These are phyloP conservation scores for Vitis hybrid DNA, from an alignment of 177 flowering plant genomes.

Conservation along the genomic window DNA sequence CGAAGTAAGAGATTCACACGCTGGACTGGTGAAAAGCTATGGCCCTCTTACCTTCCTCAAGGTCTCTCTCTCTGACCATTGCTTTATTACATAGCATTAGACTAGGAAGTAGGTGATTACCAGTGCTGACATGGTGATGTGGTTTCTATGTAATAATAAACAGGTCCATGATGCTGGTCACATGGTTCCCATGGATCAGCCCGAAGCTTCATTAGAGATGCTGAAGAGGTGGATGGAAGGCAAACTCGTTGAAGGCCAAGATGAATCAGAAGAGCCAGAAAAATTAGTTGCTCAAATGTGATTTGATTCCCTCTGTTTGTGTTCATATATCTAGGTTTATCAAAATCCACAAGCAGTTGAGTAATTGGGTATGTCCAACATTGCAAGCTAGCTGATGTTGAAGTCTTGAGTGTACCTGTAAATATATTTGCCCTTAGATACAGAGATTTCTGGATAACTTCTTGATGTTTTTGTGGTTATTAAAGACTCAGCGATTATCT, in stretches of 20 bases:
- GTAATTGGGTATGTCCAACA: too few species aligned
- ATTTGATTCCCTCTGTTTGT: conserved; percentile 1
- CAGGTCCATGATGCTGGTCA: conserved; percentile 87
- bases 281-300: conserved; percentile 28
- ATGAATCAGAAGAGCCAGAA: conserved; percentile 15
- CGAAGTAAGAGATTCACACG: conserved; percentile 65
- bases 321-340: neutral
- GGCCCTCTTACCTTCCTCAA: conserved; percentile 86
- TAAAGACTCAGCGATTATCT: too few species aligned
- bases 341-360: too few species aligned
- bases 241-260: conserved; percentile 22
- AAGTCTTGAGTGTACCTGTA: too few species aligned
- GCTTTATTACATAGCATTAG: too few species aligned
- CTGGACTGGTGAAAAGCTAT: conserved; percentile 61
- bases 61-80: conserved; percentile 36
- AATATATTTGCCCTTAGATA: too few species aligned
- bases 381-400: too few species aligned
- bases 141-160: neutral
- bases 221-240: conserved; percentile 60
- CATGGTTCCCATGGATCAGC: conserved; percentile 85
- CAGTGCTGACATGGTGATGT: conserved; percentile 8
- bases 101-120: neutral
- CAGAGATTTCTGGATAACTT: too few species aligned
- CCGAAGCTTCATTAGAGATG: conserved; percentile 66
- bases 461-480: too few species aligned